Evolutionary conservation across 441 rosid species (phyloP).

Genomic region (Erodium moschatum): DNA sequence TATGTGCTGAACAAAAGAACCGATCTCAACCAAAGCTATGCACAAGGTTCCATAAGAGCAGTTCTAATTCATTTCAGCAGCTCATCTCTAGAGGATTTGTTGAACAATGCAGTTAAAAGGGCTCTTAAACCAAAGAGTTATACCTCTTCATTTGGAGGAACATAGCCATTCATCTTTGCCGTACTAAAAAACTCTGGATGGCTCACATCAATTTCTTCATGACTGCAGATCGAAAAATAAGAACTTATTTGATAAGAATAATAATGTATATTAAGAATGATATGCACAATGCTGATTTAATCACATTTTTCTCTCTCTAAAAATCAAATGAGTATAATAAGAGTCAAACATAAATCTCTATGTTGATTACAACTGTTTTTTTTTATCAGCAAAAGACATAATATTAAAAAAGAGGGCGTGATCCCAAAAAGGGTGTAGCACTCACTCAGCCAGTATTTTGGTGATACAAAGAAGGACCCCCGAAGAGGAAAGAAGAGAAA

Average conservation of each 20-base stretch:
- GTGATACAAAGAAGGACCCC: too few relatives aligned
- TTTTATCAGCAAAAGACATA: too few relatives aligned
- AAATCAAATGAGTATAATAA: not conserved
- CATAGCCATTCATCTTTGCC: conserved; percentile 81
- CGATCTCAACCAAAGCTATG: conserved; percentile 4
- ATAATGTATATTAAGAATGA: conserved; percentile 9
- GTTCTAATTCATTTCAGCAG: conserved; percentile 14
- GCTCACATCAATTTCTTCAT: conserved; percentile 89
- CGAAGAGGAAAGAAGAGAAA: too few relatives aligned
- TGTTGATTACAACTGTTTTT: not conserved
- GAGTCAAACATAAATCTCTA: not conserved
- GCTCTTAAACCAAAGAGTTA: conserved; percentile 5
- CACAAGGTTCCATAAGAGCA: conserved; percentile 2
- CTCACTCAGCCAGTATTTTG: too few relatives aligned
- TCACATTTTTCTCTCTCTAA: conserved; percentile 1
- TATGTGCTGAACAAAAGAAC: conserved; percentile 8
- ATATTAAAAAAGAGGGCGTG: too few relatives aligned
- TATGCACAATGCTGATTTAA: not conserved
- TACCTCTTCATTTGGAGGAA: conserved; percentile 91
- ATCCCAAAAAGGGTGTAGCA: too few relatives aligned
- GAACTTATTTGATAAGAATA: not conserved
- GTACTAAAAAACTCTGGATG: conserved; percentile 88
- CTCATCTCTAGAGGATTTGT: conserved; percentile 3
- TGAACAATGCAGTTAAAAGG: conserved; percentile 12
- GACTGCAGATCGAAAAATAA: conserved; percentile 42